Base-by-base conservation (phyloP, 2,329 filamentous ascomycete species). In the Aspergillus neoniger region DNA sequence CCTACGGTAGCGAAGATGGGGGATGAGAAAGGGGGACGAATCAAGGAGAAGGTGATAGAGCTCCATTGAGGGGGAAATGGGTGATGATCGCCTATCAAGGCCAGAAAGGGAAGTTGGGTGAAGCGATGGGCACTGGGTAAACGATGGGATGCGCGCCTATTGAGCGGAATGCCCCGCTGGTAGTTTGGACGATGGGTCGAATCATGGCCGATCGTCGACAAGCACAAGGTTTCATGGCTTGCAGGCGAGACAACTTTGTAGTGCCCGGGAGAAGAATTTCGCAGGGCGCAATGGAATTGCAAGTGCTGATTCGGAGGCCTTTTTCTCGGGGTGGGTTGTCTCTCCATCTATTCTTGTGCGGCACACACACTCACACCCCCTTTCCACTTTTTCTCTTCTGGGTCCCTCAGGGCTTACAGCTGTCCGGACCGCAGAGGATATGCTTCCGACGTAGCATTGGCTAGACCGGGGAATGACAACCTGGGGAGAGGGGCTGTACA, bases 191-290 rank as follows among this genome's bases (percentile, higher is more conserved):
- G 21, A 55, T 54, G 48, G 58, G 59, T 51, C 53, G 61, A 65
- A 59, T 56, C 39, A 61, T 17, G 17, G 41, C 55, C 38, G 49
- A 54, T 56, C 49, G 58, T 61, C 47, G 55, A 58, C 36, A 32
- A 50, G 28, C 43, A 57, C 62, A 64, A 55, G 56, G 56, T 64
- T 36, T 64, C 59, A 64, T 65, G 61, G 63, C 63, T 62, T 63
- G 61, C 63, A 65, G 61, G 48, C 55, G 15, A 23, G 19, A 23
- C 41, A 36, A 44, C 41, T 23, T 5, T 44, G 9, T 44, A 10
- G 19, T 23, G 41, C 10, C 50, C 28, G 50, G 32, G 52, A 62
- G 53, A 43, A 39, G 55, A 49, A 55, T 14, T 41, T 36, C 32
- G 48, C 48, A 49, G 48, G 57, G 57, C 21, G 41, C 19, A 14